A percentile compares a stretch with the other conserved stretches of the same genome.
Conservation (phyloP, 495 filamentous ascomycete genomes). For the Talaromyces trachyspermus region DNA sequence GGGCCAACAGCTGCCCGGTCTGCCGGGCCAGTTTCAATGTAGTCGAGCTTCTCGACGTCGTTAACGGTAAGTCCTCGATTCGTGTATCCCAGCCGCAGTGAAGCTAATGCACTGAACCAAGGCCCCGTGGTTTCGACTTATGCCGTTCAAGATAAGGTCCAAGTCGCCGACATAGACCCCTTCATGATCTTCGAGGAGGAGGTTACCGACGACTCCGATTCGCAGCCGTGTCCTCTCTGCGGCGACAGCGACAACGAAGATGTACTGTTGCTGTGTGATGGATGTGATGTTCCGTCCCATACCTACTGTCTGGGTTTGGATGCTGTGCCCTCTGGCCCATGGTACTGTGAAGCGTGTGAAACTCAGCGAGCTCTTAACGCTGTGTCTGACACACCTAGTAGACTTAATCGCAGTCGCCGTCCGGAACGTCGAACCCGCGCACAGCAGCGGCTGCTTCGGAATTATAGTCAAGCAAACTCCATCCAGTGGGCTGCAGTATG, state of each 20-base stretch:
- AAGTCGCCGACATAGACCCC: constrained; percentile 81
- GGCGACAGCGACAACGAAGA: constrained; percentile 67
- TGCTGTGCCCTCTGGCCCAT: constrained; percentile 59
- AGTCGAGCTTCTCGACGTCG: constrained; percentile 70
- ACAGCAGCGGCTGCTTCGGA: constrained; percentile 37
- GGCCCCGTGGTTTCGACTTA: constrained; percentile 74
- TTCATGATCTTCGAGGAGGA: constrained; percentile 67
- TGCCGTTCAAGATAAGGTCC: constrained; percentile 77
- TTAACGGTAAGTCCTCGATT: constrained; percentile 58
- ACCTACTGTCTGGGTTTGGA: constrained; percentile 80
- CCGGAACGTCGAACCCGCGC: constrained; percentile 44
- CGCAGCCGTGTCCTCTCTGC: constrained; percentile 74
- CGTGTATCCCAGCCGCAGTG: neutral
- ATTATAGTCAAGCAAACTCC: constrained; percentile 36
- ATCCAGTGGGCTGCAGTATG: constrained; percentile 60
- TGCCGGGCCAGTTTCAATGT: constrained; percentile 86
- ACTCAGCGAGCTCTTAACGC: constrained; percentile 40
- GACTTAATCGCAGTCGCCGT: constrained; percentile 23
- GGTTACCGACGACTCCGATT: constrained; percentile 56
- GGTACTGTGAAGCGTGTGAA: constrained; percentile 79
- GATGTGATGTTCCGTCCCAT: constrained; percentile 78
- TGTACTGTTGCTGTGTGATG: constrained; percentile 75
- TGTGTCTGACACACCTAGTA: constrained; percentile 22
- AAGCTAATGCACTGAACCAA: constrained; percentile 22
- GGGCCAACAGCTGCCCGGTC: constrained; percentile 96